Percentiles rank a stretch among this genome's conserved stretches.
Conservation (phyloP, 345 rosid genomes). For the Pistacia atlantica region DNA sequence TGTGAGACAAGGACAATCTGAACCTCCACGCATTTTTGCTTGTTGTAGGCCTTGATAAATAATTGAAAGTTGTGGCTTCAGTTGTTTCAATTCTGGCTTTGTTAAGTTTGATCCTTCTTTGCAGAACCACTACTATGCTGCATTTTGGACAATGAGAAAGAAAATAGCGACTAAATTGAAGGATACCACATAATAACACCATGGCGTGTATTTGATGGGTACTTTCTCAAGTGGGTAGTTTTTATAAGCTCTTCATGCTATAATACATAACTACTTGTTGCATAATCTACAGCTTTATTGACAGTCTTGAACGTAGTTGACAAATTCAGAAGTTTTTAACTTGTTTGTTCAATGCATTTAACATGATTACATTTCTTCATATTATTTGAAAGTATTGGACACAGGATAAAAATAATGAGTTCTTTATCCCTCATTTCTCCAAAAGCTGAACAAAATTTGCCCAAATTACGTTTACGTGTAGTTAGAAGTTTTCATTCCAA, state of each 20-base stretch:
- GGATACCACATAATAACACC: not conserved
- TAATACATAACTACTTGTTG: no score
- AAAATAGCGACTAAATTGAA: conserved; percentile 21
- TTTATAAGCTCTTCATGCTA: not conserved
- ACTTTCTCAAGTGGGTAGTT: not conserved
- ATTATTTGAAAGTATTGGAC: no score
- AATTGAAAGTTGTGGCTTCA: not conserved
- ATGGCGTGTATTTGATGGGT: not conserved
- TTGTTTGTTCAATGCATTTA: no score
- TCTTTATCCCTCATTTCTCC: no score
- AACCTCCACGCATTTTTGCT: not conserved
- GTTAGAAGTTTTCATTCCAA: no score
- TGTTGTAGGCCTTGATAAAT: conserved; percentile 1
- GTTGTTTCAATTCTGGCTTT: not conserved
- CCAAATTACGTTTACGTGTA: no score
- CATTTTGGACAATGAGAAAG: conserved; percentile 93
- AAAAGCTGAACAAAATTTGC: no score
- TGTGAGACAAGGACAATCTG: not conserved
- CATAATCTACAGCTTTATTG: no score
- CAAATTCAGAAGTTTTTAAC: no score
- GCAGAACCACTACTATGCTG: conserved; percentile 80
- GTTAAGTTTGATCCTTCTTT: conserved; percentile 15
- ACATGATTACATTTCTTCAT: no score
- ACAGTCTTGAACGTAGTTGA: no score
- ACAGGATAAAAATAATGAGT: no score